Percentiles rank a stretch among this genome's conserved stretches.
phyloP scores from a whole-genome alignment of 257 asterid genomes.

The Ophiorrhiza pumila region DNA sequence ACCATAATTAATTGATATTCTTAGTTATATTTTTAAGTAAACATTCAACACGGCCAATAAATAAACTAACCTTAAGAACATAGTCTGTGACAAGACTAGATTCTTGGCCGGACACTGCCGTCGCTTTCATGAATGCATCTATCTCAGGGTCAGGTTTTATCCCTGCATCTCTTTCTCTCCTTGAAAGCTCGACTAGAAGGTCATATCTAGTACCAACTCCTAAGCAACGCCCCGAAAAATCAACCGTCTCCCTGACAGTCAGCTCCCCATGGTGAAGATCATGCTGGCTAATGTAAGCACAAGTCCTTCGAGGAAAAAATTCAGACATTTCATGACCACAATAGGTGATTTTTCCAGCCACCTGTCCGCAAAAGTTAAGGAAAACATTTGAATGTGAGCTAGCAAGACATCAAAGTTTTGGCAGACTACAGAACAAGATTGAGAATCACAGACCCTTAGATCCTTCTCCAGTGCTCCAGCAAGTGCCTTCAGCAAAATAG shows the following conservation, averaged over 20 bases:
- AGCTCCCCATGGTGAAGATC: conserved; percentile 93
- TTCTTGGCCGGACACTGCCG: conserved; percentile 79
- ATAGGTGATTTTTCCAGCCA: conserved; percentile 63
- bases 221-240: conserved; percentile 86
- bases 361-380: conserved; percentile 33
- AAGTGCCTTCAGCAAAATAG: conserved; percentile 74
- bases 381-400: background rate
- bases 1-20: conserved; percentile 4
- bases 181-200: conserved; percentile 68
- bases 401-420: background rate
- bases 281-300: conserved; percentile 84
- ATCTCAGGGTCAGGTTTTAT: conserved; percentile 87
- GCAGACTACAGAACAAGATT: background rate
- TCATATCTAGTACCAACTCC: conserved; percentile 92
- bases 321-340: conserved; percentile 86
- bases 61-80: conserved; percentile 64
- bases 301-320: conserved; percentile 83
- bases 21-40: background rate
- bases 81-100: conserved; percentile 86
- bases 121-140: conserved; percentile 96
- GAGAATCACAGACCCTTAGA: conserved; percentile 25
- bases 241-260: conserved; percentile 84
- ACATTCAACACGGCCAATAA: background rate
- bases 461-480: conserved; percentile 70
- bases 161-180: conserved; percentile 78